Base-by-base conservation (phyloP, 2,329 filamentous ascomycete genomes). In the Bipolaris sorokiniana region DNA sequence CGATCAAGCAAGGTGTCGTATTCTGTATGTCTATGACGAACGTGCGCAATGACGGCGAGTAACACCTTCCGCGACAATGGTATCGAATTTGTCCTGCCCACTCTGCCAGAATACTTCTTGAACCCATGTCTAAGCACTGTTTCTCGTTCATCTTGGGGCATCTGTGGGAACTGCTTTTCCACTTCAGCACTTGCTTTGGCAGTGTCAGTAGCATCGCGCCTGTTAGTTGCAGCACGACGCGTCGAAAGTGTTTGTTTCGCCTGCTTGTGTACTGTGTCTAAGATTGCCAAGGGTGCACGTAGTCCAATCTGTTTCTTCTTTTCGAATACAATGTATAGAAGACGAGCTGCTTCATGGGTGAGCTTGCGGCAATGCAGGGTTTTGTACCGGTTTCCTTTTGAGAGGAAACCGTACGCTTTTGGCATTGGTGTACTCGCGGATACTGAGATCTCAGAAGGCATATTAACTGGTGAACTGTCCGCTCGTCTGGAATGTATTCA, bases 11-110 rank as follows among this genome's bases (percentile, higher is more conserved):
- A 82, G 57, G 40, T 81, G 13, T 84, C 81, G 54, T 85, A 85
- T 1, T 72, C 62, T 0, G 82, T 84, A 42, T 82, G 76, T 3
- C 54, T 60, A 62, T 85, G 83, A 6, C 83, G 75, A 4, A 82
- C 76, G 59, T 84, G 80, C 3, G 83, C 83, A 20, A 77, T 68
- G 11, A 84, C 81, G 2, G 81, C 83, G 22, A 83, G 73, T 44
- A 69, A 62, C 4, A 78, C 81, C 60, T 78, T 82, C 13, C 74
- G 65, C 6, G 71, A 67, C 34, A 81, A 44, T 0, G 69, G 67
- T 5, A 82, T 64, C 42, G 59, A 79, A 1, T 67, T 68, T 1
- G 78, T 79, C 48, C 83, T 71, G 2, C 82, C 83, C 1, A 85
- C 82, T 9, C 82, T 73, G 1, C 81, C 68, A 40, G 77, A 81